phyloP scores from a whole-genome alignment of 1,284 basidiomycete genomes.

The Leccinum fuscescens region DNA sequence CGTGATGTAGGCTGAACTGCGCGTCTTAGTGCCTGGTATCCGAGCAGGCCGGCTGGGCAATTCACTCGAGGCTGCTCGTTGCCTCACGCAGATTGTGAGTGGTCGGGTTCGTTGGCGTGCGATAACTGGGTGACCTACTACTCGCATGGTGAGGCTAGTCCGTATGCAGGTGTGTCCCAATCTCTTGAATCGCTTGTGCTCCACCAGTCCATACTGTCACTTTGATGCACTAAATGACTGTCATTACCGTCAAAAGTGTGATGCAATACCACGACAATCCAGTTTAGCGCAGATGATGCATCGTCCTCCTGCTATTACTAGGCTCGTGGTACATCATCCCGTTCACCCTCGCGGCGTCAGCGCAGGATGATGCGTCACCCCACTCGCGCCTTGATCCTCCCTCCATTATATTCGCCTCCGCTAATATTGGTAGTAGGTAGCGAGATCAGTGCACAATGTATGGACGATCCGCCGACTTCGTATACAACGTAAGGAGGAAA shows the following conservation, averaged over 20 bases:
- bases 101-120: background rate
- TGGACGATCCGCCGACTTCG: background rate
- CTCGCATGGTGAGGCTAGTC: background rate
- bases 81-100: background rate
- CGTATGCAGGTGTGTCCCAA: background rate
- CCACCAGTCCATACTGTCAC: too few relatives aligned
- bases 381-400: background rate
- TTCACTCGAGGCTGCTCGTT: background rate
- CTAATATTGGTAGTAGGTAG: background rate
- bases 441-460: background rate
- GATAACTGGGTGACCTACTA: background rate
- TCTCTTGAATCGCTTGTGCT: background rate
- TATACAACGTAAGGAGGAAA: background rate
- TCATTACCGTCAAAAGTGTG: background rate
- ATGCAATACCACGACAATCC: background rate
- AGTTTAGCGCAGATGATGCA: background rate
- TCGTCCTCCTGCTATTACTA: background rate
- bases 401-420: background rate
- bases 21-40: background rate
- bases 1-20: background rate
- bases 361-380: background rate
- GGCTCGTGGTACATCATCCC: too few relatives aligned
- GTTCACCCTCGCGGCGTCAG: too few relatives aligned
- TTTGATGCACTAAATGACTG: background rate
- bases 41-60: background rate